These are phyloP conservation scores for Ogataea henricii DNA, from an alignment of 805 yeast genomes.

Conservation along the genomic window DNA sequence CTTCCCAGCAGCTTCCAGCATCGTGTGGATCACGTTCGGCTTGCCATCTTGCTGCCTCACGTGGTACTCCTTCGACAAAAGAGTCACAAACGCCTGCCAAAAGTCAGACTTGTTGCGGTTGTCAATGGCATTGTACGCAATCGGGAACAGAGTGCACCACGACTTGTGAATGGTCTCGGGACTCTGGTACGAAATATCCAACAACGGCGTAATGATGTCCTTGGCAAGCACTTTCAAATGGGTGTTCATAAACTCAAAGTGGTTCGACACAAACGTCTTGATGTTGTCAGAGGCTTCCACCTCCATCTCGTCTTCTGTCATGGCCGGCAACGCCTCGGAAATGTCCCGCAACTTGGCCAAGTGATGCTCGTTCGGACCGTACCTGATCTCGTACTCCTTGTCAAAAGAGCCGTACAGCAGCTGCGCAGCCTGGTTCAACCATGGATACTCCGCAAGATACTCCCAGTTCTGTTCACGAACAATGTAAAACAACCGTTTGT, in stretches of 20 bases:
- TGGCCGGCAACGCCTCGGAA: slow-evolving; percentile 34
- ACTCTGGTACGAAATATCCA: slow-evolving; percentile 80
- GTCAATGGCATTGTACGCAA: slow-evolving; percentile 72
- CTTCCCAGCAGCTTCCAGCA: slow-evolving; percentile 79
- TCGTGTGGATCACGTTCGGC: slow-evolving; percentile 83
- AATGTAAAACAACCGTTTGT: slow-evolving; percentile 79
- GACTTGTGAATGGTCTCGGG: slow-evolving; percentile 76
- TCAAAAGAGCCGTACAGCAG: slow-evolving; percentile 79
- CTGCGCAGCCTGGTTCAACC: slow-evolving; percentile 94
- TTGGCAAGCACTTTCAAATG: slow-evolving; percentile 47
- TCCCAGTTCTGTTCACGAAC: slow-evolving; percentile 99
- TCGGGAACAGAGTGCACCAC: slow-evolving; percentile 85
- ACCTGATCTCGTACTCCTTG: slow-evolving; percentile 44
- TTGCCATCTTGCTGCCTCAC: slow-evolving; percentile 83
- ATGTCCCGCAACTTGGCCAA: slow-evolving; percentile 55
- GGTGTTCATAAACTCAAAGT: slow-evolving; percentile 25
- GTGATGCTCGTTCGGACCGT: slow-evolving; percentile 50
- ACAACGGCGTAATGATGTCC: slow-evolving; percentile 68
- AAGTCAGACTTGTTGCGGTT: slow-evolving; percentile 81
- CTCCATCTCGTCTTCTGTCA: slow-evolving; percentile 14
- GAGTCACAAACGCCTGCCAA: slow-evolving; percentile 73
- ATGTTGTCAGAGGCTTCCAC: slow-evolving; percentile 24
- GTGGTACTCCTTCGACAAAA: slow-evolving; percentile 89
- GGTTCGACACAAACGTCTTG: slow-evolving; percentile 23
- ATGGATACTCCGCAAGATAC: slow-evolving; percentile 84